Conservation (phyloP, 352 stramenopile genomes). For the Phytopythium oedochilum region DNA sequence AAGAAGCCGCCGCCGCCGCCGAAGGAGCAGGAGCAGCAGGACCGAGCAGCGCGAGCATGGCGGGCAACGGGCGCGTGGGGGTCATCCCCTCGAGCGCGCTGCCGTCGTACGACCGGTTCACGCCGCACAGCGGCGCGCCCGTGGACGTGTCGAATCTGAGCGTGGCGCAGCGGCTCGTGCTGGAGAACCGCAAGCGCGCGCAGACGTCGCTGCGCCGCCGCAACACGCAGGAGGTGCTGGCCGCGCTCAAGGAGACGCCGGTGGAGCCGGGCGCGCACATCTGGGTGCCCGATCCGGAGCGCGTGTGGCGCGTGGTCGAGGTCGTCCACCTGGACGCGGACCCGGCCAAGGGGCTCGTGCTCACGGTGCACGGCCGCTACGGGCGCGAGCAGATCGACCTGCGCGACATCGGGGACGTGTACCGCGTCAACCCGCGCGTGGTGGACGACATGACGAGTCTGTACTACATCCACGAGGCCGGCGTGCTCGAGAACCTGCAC, state of each 20-base stretch:
- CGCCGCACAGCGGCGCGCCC: conserved; percentile 43
- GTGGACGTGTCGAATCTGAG: conserved; percentile 62
- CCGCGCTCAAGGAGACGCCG: conserved; percentile 56
- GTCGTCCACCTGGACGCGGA: conserved; percentile 56
- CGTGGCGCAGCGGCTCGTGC: conserved; percentile 77
- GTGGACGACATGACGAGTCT: conserved; percentile 86
- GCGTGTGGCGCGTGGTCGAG: conserved; percentile 82
- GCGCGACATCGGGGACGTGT: conserved; percentile 80
- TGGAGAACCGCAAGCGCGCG: conserved; percentile 80
- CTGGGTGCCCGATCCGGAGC: conserved; percentile 81
- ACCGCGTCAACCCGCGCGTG: conserved; percentile 82
- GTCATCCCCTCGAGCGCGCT: conserved; percentile 61
- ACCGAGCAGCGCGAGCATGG: background rate
- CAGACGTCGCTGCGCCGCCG: conserved; percentile 55
- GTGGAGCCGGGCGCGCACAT: conserved; percentile 80
- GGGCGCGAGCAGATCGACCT: conserved; percentile 72
- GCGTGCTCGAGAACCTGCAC: conserved; percentile 78
- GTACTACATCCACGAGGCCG: conserved; percentile 88
- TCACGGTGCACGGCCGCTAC: conserved; percentile 68
- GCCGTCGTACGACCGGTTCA: conserved; percentile 79
- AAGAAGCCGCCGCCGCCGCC: too few species aligned
- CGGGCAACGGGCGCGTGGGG: conserved; percentile 29
- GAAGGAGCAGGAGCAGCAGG: too few species aligned
- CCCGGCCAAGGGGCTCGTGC: conserved; percentile 55
- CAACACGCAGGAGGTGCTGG: conserved; percentile 68